Percentiles rank a stretch among this genome's conserved stretches.
These are phyloP conservation scores for Trametes polyzona DNA, from an alignment of 1,284 basidiomycete species.

Conservation along the genomic window DNA sequence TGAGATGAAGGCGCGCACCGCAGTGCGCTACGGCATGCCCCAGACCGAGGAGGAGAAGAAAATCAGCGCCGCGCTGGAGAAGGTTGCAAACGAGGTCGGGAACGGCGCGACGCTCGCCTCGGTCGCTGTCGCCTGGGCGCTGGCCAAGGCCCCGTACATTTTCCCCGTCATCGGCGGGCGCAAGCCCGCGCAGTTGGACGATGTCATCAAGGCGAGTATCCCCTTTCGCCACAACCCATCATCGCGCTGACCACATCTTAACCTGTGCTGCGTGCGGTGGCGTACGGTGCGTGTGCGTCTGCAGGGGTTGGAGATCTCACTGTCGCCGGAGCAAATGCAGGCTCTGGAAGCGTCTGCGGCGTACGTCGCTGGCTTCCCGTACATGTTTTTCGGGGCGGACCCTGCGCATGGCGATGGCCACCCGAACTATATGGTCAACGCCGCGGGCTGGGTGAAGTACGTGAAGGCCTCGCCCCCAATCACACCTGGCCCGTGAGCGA, in stretches of 20 bases:
- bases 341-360: slow-evolving; percentile 43
- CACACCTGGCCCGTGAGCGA: slow-evolving; percentile 3
- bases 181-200: slow-evolving; percentile 43
- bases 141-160: slow-evolving; percentile 19
- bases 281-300: slow-evolving; percentile 36
- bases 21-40: slow-evolving; percentile 31
- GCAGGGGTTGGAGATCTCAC: slow-evolving; percentile 47
- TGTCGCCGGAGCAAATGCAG: slow-evolving; percentile 46
- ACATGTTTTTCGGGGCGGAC: slow-evolving; percentile 34
- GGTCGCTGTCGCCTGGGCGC: slow-evolving; percentile 34
- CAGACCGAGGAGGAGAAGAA: slow-evolving; percentile 24
- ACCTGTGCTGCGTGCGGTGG: no score
- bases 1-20: slow-evolving; percentile 40
- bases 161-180: slow-evolving; percentile 21
- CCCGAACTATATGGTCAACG: slow-evolving; percentile 6
- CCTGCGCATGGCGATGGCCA: slow-evolving; percentile 8
- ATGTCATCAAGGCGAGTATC: slow-evolving; percentile 42
- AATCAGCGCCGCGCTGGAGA: slow-evolving; percentile 21
- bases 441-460: slow-evolving; percentile 11
- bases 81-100: slow-evolving; percentile 27
- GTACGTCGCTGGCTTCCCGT: slow-evolving; percentile 49
- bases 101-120: slow-evolving; percentile 25
- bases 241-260: not conserved
- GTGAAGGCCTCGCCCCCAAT: slow-evolving; percentile 14
- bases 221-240: not conserved